phyloP scores from a whole-genome alignment of 306 rosid genomes.

The Malus sieversii region DNA sequence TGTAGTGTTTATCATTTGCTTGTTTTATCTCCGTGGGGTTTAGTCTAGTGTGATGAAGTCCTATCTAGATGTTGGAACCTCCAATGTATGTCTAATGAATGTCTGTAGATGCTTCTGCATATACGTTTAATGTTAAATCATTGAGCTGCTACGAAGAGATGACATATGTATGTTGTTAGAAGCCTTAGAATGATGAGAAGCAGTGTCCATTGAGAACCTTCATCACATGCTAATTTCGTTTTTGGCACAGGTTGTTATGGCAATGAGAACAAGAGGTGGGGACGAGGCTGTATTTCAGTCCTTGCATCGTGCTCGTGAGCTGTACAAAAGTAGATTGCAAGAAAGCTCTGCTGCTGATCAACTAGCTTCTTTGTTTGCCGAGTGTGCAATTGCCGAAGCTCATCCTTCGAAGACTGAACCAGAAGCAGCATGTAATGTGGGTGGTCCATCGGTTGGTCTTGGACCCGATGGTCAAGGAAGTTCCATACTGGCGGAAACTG shows the following conservation, averaged over 20 bases:
- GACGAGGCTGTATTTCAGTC: conserved; percentile 78
- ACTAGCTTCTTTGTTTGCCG: conserved; percentile 89
- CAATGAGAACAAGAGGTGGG: conserved; percentile 75
- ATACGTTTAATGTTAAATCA: neutral
- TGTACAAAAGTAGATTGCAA: conserved; percentile 58
- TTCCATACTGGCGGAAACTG: conserved; percentile 80
- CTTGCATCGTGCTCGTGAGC: conserved; percentile 75
- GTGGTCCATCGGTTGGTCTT: conserved; percentile 16
- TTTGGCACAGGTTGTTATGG: conserved; percentile 60
- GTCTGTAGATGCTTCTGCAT: neutral
- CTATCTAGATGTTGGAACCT: neutral
- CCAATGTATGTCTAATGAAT: neutral
- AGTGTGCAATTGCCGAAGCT: conserved; percentile 92
- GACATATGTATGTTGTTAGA: neutral
- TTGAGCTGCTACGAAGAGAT: neutral
- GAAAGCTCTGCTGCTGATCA: conserved; percentile 68
- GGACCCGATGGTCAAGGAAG: conserved; percentile 38
- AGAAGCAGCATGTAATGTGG: conserved; percentile 7
- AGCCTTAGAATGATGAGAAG: neutral
- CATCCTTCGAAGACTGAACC: conserved; percentile 45
- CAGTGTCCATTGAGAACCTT: neutral
- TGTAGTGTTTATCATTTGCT: neutral
- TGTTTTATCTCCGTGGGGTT: neutral
- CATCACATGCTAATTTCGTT: neutral
- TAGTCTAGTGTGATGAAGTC: neutral